These are phyloP conservation scores for Chytridium lagenaria DNA, from an alignment of 371 early-diverging fungal genomes.

Conservation along the genomic window DNA sequence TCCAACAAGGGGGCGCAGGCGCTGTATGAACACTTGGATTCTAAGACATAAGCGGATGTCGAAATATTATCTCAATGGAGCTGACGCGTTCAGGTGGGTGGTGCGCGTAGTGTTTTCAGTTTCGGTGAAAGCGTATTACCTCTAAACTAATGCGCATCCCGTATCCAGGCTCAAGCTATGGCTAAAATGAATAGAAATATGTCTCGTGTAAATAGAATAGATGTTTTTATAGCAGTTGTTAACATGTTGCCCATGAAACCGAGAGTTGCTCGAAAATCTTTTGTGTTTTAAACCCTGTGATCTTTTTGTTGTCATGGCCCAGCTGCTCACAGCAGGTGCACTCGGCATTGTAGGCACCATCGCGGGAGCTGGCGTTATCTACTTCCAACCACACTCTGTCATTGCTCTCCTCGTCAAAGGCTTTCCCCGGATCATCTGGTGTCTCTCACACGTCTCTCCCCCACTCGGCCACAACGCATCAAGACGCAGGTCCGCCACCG, in stretches of 20 bases:
- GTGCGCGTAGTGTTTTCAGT: too few relatives aligned
- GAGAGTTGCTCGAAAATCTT: too few relatives aligned
- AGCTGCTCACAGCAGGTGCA: not conserved
- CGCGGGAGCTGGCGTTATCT: constrained; percentile 10
- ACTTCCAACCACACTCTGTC: constrained; percentile 14
- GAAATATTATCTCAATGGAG: constrained; percentile 92
- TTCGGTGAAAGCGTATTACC: too few relatives aligned
- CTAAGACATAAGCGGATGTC: constrained; percentile 88
- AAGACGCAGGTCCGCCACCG: not conserved
- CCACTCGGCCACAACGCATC: not conserved
- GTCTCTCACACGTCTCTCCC: constrained; percentile 7
- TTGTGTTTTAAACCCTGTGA: too few relatives aligned
- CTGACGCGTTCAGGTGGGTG: constrained; percentile 81
- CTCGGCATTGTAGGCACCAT: constrained; percentile 6
- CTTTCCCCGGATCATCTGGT: constrained; percentile 15
- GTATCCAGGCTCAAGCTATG: too few relatives aligned
- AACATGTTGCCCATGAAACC: too few relatives aligned
- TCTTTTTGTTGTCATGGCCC: not conserved
- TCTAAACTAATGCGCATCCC: too few relatives aligned
- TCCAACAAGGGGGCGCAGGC: constrained; percentile 84
- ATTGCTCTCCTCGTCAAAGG: not conserved
- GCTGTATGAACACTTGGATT: constrained; percentile 92
- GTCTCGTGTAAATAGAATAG: too few relatives aligned
- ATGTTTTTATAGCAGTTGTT: too few relatives aligned
- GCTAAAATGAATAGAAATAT: too few relatives aligned